phyloP scores from a whole-genome alignment of 1,139 yeast species.

The Debaryomycetaceae sp. region DNA sequence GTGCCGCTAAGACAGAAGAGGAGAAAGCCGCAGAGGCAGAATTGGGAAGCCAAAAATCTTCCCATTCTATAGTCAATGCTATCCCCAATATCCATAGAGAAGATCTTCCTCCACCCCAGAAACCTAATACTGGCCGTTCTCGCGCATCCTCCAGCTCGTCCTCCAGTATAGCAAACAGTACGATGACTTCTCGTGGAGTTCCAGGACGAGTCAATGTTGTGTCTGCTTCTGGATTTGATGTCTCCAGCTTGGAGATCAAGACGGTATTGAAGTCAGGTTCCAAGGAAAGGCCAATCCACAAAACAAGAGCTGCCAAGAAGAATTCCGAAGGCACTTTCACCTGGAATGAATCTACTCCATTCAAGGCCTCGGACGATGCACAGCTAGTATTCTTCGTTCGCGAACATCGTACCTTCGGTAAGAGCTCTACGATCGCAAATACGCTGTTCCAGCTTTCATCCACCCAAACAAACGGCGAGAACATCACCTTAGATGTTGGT shows the following conservation, averaged over 20 bases:
- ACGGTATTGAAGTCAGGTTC: conserved; percentile 50
- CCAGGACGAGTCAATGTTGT: conserved; percentile 57
- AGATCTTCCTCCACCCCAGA: conserved; percentile 41
- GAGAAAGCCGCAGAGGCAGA: conserved; percentile 5
- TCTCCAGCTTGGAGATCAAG: conserved; percentile 44
- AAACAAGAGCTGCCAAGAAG: conserved; percentile 59
- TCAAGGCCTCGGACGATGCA: conserved; percentile 63
- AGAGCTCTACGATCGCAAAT: conserved; percentile 61
- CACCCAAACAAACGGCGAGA: conserved; percentile 30
- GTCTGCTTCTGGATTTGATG: conserved; percentile 33
- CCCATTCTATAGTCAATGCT: conserved; percentile 17
- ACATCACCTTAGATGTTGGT: conserved; percentile 24
- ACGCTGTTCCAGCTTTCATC: conserved; percentile 43
- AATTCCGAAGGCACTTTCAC: conserved; percentile 44
- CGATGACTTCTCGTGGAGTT: conserved; percentile 35
- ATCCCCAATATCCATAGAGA: conserved; percentile 37
- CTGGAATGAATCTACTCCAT: conserved; percentile 67
- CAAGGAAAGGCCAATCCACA: conserved; percentile 57
- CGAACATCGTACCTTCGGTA: conserved; percentile 74
- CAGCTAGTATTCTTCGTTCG: conserved; percentile 56
- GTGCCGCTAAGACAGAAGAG: conserved; percentile 5
- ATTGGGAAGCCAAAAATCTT: conserved; percentile 23
- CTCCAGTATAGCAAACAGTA: conserved; percentile 34
- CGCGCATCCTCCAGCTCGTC: conserved; percentile 9
- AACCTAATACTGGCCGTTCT: conserved; percentile 18